phyloP scores from a whole-genome alignment of 345 rosid species.

The Citrus maxima region DNA sequence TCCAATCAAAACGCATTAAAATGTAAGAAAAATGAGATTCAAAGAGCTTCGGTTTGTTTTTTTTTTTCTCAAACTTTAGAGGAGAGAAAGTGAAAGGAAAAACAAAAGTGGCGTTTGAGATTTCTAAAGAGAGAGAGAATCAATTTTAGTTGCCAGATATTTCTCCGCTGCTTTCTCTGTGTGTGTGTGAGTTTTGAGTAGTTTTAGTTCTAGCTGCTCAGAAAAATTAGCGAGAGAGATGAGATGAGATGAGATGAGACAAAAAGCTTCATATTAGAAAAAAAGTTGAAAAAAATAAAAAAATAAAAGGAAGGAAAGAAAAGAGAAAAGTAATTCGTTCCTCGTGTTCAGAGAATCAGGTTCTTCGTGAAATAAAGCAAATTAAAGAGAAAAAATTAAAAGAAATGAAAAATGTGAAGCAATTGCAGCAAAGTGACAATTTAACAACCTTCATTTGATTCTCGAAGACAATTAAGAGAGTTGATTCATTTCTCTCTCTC shows the following conservation, averaged over 20 bases:
- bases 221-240: neutral
- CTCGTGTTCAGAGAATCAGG: slow-evolving; percentile 85
- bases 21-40: neutral
- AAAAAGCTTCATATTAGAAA: slow-evolving; percentile 3
- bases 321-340: slow-evolving; percentile 43
- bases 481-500: neutral
- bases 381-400: neutral
- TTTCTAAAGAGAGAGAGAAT: slow-evolving; percentile 28
- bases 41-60: neutral
- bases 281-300: neutral
- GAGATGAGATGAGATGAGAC: slow-evolving; percentile 9
- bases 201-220: neutral
- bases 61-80: neutral
- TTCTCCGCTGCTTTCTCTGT: slow-evolving; percentile 26
- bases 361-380: slow-evolving; percentile 60
- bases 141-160: slow-evolving; percentile 23
- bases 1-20: neutral
- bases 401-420: neutral
- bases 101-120: slow-evolving; percentile 19
- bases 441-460: neutral
- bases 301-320: neutral
- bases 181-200: slow-evolving; percentile 3
- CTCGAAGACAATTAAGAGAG: neutral
- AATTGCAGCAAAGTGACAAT: neutral
- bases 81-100: neutral